Conservation (phyloP, 2,329 filamentous ascomycete genomes). For the Claviceps quebecensis region DNA sequence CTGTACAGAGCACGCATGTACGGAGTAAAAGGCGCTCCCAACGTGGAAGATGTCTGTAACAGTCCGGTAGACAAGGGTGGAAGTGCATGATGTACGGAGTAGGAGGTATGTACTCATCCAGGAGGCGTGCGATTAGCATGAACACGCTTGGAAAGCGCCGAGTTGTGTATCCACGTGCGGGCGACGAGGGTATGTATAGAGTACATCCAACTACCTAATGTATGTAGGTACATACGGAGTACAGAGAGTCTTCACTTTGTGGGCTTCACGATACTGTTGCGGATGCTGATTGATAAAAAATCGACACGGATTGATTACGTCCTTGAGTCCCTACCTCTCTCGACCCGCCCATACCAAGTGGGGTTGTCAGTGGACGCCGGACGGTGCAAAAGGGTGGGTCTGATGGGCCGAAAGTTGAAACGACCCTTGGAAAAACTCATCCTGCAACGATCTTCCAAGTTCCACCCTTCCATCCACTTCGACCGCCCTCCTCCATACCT, state of each 20-base stretch:
- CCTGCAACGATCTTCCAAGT: background rate
- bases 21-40: background rate
- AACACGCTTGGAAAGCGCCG: background rate
- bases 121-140: background rate
- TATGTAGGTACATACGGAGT: too few species aligned
- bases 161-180: background rate
- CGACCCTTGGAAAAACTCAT: background rate
- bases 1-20: background rate
- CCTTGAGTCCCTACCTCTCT: background rate
- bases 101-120: background rate
- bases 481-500: background rate
- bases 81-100: too few species aligned
- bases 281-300: slow-evolving; percentile 1
- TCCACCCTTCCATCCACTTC: background rate
- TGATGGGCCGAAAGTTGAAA: background rate
- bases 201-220: too few species aligned
- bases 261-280: background rate
- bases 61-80: too few species aligned
- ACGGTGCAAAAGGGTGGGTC: background rate
- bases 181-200: background rate
- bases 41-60: background rate
- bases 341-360: background rate
- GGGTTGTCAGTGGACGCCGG: background rate
- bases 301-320: background rate
- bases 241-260: background rate